Evolutionary conservation across 2,329 filamentous ascomycete genomes (phyloP).

Genomic region (Emergomyces orientalis): DNA sequence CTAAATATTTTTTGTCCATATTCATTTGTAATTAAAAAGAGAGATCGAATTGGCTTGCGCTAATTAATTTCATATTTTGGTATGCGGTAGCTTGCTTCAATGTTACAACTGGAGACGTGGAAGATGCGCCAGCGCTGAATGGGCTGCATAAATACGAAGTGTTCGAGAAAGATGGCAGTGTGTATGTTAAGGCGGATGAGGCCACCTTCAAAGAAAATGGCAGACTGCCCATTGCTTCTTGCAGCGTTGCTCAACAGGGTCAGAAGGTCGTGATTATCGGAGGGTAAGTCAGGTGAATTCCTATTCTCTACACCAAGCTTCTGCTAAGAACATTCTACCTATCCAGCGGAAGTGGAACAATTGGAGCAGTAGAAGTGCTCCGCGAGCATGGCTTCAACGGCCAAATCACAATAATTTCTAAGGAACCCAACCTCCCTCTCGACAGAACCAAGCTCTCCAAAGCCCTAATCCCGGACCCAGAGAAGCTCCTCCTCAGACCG

Average conservation of each 20-base stretch:
- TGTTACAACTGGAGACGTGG: conserved; percentile 78
- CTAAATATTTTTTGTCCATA: not conserved
- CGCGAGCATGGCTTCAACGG: conserved; percentile 73
- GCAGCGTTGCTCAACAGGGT: conserved; percentile 46
- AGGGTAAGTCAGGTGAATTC: conserved; percentile 38
- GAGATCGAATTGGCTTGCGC: conserved; percentile 11
- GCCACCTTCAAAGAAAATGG: conserved; percentile 66
- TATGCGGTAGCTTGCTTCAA: conserved; percentile 72
- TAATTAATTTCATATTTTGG: conserved; percentile 10
- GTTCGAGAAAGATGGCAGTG: conserved; percentile 66
- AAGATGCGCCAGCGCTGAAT: conserved; percentile 86
- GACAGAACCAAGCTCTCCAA: conserved; percentile 96
- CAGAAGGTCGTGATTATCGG: conserved; percentile 77
- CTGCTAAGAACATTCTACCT: not conserved
- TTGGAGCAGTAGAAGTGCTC: conserved; percentile 74
- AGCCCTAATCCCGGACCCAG: conserved; percentile 70
- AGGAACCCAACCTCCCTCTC: conserved; percentile 77
- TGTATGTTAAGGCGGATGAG: conserved; percentile 78
- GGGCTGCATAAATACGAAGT: conserved; percentile 75
- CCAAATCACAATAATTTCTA: conserved; percentile 70
- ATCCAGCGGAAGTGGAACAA: conserved; percentile 63
- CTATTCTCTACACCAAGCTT: not conserved
- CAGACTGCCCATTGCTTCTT: conserved; percentile 64
- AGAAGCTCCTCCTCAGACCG: conserved; percentile 68
- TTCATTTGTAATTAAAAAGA: conserved; percentile 6